Base-by-base conservation (phyloP, 139 green algal species). In the Chlorella sp. region DNA sequence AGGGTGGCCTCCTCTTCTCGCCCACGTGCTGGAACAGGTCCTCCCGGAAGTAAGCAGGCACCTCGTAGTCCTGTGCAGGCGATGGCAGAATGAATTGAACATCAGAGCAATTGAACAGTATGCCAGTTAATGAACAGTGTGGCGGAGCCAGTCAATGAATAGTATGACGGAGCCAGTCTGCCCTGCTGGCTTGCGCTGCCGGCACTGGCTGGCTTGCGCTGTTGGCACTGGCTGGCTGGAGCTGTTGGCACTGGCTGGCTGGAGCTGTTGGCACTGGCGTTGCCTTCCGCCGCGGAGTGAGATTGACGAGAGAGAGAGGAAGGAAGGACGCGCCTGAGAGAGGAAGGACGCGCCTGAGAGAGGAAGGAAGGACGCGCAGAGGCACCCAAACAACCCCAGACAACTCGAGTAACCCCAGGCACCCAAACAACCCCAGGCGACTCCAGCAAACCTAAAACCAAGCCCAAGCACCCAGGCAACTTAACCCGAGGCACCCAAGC, bases 21-120 rank as follows among this genome's bases (percentile, higher is more conserved):
- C 93, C 92, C 49, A 87, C 92, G 5, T 84, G 73, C 49, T 79
- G 51, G 70, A 95, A 91, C 35, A 97, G 78, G 75, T 97, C 92
- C 72, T 97, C 92, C 3, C 17, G 17, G 70, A 96, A 97, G 51
- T 87, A 83, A 0, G 49, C 5, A 0, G 91, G 91, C 24, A 93
- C 72, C 31, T 80, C 32, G 78, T 92, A 94, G 76, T 94, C 88
- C 29, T n/a, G n/a, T 71, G 24, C 26, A 71, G 61, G 74, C 61
- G 20, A 17, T 22, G 20, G 20, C 27, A 35, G 29, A 67, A n/a
- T n/a, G 5, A 32, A 67, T 17, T 67, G 10, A 70, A 70, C 24
- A 49, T 29, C n/a, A 70, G 36, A 36, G 17, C 42, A 55, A 55
- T 24, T 55, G 42, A 55, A n/a, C n/a, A n/a, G n/a, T n/a, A n/a